Conservation (phyloP, 148 eudicot species). For the Rhododendron simsii region DNA sequence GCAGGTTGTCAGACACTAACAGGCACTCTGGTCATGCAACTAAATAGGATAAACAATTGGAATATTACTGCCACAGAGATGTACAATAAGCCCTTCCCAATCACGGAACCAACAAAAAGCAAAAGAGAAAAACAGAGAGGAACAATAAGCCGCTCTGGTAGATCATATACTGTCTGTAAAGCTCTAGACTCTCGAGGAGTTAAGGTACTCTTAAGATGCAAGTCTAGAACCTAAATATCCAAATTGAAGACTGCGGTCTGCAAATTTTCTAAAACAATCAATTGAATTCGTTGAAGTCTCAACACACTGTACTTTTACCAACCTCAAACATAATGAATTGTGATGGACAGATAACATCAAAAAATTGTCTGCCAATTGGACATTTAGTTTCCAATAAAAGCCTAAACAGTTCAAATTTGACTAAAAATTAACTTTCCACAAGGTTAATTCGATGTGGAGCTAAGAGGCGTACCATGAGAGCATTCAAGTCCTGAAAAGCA, state of each 20-base stretch:
- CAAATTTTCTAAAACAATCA: neutral
- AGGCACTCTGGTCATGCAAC: neutral
- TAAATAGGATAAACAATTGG: neutral
- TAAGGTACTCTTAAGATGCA: neutral
- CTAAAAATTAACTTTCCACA: neutral
- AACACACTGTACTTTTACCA: neutral
- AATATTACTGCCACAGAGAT: neutral
- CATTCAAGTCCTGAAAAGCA: conserved; percentile 96
- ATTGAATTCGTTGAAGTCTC: neutral
- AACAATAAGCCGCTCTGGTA: neutral
- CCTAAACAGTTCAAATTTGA: neutral
- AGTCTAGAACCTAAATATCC: neutral
- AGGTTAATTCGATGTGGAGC: neutral
- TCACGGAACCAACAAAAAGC: neutral
- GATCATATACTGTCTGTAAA: neutral
- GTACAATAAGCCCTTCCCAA: neutral
- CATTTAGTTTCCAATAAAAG: neutral
- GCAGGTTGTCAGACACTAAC: neutral
- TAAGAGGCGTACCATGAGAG: conserved; percentile 61
- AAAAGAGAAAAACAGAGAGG: neutral
- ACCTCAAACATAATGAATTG: neutral
- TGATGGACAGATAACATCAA: neutral
- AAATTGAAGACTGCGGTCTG: neutral
- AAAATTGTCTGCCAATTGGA: neutral
- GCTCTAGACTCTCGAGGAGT: neutral